Evolutionary conservation across 495 filamentous ascomycete species (phyloP), one percentile per base, ranked within the genome.

Genomic region (Trichoderma orchidacearum): DNA sequence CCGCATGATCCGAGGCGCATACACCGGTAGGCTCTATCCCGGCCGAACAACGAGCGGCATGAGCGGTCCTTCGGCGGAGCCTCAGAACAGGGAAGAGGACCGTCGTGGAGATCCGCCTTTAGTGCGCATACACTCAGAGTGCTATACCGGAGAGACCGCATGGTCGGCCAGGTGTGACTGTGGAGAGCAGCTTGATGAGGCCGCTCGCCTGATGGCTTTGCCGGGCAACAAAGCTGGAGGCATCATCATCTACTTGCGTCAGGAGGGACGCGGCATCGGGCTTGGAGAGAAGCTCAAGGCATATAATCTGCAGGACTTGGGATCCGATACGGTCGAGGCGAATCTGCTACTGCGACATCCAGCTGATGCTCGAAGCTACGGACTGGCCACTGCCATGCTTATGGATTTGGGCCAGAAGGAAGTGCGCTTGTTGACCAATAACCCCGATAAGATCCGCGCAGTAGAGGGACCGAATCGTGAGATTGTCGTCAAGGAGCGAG

Each of bases 151-250:
- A 13, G 93, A 99, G 73, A 97, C 92, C 0, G 92, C 92, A 0
- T 97, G 93, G 93, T 95, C 89, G 1, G 92, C 94, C 25, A 82
- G 93, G 5, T 99, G 93, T 68, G 93, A 99, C 69, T 99, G 93
- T 67, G 93, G 93, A 28, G 94, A 97, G 69, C 93, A 99, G 68
- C 75, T 99, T 2, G 93, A 99, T 64, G 93, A 99, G 72, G 93
- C 94, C 2, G 93, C 92, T 2, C 77, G 93, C 15, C 71, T 97
- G 7, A 97, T 99, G 93, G 88, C 89, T 5, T 71, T 95, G n/a
- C 78, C 82, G 12, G 66, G 58, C 50, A 79, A 80, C 31, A 81
- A 80, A 1, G 75, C 79, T 0, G 90, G 90, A 1, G 93, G 93
- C 21, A 87, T 94, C 7, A 95, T 99, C 60, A 82, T 99, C 56